Conservation (phyloP, 768 basidiomycete genomes). For the Collybia sordida region DNA sequence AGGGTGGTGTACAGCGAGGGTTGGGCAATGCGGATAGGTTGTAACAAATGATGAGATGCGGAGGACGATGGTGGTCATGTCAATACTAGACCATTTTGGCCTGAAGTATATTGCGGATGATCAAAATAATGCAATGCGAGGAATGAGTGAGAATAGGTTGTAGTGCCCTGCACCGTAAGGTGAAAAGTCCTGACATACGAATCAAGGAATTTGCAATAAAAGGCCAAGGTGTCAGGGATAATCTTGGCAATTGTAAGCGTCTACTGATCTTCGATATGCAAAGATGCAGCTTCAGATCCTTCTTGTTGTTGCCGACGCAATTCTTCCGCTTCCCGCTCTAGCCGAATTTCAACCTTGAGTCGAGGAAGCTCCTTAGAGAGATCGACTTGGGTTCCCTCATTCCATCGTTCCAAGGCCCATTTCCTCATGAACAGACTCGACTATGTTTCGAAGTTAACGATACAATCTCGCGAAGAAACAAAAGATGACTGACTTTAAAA, state of each 20-base stretch:
- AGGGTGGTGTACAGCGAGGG: conserved; percentile 6
- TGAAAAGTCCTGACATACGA: too few relatives aligned
- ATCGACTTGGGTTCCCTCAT: conserved; percentile 54
- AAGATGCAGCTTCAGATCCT: conserved; percentile 8
- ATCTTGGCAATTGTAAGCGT: too few relatives aligned
- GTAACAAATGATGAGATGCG: not conserved
- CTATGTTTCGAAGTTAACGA: conserved; percentile 31
- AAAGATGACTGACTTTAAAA: conserved; percentile 60
- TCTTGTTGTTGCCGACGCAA: conserved; percentile 7
- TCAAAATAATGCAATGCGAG: conserved; percentile 3
- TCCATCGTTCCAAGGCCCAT: conserved; percentile 79
- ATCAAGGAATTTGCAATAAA: too few relatives aligned
- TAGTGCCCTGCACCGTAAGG: not conserved
- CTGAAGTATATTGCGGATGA: not conserved
- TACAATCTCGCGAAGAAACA: not conserved
- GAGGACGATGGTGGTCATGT: not conserved
- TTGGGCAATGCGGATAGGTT: conserved; percentile 1
- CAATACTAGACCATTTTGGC: not conserved
- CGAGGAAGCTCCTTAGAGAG: conserved; percentile 52
- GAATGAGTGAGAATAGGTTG: not conserved
- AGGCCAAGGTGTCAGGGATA: conserved; percentile 3
- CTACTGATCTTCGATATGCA: not conserved
- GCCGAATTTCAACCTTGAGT: conserved; percentile 50
- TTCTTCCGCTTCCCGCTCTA: conserved; percentile 19
- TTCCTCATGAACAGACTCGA: conserved; percentile 75